Base-by-base conservation (phyloP, 176 grass and related monocot species). In the Avena sativa region DNA sequence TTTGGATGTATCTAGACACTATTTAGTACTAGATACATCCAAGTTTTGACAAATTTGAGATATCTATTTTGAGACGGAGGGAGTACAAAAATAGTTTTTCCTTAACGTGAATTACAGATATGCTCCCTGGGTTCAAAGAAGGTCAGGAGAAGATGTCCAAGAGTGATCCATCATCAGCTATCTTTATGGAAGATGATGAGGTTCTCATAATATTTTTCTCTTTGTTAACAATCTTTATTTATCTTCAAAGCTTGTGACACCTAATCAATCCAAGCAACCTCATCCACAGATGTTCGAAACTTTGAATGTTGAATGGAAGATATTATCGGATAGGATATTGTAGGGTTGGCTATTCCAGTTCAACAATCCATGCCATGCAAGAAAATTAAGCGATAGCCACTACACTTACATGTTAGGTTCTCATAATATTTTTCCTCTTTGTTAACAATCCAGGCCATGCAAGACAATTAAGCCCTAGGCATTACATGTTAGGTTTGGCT, bases 61-160 rank as follows among this genome's bases (percentile, higher is more conserved):
- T 2, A 28, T 28, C 28, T 28, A 28, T 28, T 28, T 28, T 28
- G 28, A 28, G 28, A 28, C 28, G 28, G 28, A 28, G 28, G 28
- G 28, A 28, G 28, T 28, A 73, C 8, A 71, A 73, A 48, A 63
- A 25, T 7, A 48, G 26, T 17, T 2, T 57, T 55, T 51, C 69
- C 87, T 88, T 89, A 75, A 85, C 60, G 20, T 51, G 9, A 73
- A 86, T 15, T 88, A 49, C 76, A 98, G 93, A 98, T 78, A 95
- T 98, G 96, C 84, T 98, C 55, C 96, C 96, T 64, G 96, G 96
- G 83, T 95, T 98, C 87, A 91, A 93, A 70, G 83, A 98, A 83
- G 90, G 96, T 4, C 96, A 95, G 67, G 90, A 98, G 84, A 98
- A 98, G 76, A 98, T 98, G 93, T 98, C 93, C 84, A 98, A 98